Evolutionary conservation across 805 yeast genomes (phyloP).

Genomic region (Pichia paraexigua): DNA sequence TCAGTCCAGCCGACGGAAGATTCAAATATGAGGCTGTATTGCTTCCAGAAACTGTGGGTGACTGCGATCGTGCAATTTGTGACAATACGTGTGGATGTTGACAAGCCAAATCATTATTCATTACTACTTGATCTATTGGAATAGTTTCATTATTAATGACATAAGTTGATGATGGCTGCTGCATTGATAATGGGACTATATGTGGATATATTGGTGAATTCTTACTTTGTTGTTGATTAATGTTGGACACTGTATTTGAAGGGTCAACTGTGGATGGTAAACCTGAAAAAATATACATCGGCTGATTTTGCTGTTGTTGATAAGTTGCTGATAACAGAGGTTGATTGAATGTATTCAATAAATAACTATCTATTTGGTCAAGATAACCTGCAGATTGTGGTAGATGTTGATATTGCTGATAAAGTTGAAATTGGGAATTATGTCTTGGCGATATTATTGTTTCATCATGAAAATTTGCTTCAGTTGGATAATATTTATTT

Average conservation of each 20-base stretch:
- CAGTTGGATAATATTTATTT: not conserved
- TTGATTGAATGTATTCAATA: not conserved
- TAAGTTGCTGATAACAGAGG: not conserved
- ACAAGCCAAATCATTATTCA: not conserved
- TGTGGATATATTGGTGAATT: not conserved
- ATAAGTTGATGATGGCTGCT: not conserved
- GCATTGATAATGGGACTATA: conserved; percentile 2
- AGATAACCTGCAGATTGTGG: not conserved
- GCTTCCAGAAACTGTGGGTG: not conserved
- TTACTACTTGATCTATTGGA: not conserved
- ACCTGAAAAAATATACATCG: conserved; percentile 4
- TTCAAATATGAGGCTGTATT: not conserved
- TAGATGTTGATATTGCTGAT: not conserved
- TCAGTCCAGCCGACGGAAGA: not conserved
- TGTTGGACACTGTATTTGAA: not conserved
- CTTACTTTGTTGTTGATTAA: not conserved
- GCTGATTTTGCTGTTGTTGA: not conserved
- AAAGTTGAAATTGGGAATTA: not conserved
- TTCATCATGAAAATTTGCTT: not conserved
- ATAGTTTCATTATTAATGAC: conserved; percentile 1
- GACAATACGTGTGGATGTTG: not conserved
- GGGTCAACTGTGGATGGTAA: conserved; percentile 9
- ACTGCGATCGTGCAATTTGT: not conserved
- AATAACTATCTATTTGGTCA: not conserved
- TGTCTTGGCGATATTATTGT: not conserved